These are phyloP conservation scores for Ustilago nuda DNA, from an alignment of 1,284 basidiomycete genomes.

Conservation along the genomic window DNA sequence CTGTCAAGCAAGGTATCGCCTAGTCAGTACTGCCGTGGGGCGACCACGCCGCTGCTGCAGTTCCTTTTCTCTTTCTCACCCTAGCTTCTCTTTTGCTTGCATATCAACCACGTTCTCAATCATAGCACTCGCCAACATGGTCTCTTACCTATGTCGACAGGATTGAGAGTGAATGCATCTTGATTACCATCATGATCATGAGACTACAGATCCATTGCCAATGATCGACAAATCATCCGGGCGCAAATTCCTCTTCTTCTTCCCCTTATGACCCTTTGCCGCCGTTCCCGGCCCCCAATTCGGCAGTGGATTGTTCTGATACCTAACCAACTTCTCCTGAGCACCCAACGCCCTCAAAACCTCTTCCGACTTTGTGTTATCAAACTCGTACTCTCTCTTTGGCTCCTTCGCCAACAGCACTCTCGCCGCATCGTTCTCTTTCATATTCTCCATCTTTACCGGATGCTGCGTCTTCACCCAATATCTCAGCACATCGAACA, in stretches of 20 bases:
- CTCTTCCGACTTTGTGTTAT: slow-evolving; percentile 37
- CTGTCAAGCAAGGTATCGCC: slow-evolving; percentile 81
- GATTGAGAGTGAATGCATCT: too few relatives aligned
- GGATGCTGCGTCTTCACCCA: slow-evolving; percentile 79
- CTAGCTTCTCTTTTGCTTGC: neutral
- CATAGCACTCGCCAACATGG: too few relatives aligned
- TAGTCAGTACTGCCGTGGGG: slow-evolving; percentile 86
- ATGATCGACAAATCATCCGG: slow-evolving; percentile 35
- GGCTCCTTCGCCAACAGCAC: slow-evolving; percentile 75
- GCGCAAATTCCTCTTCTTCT: slow-evolving; percentile 49
- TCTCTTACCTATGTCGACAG: too few relatives aligned
- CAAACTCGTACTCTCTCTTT: slow-evolving; percentile 42
- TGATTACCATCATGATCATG: neutral
- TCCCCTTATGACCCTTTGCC: slow-evolving; percentile 59
- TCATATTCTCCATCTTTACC: slow-evolving; percentile 78
- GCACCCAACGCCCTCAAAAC: slow-evolving; percentile 37
- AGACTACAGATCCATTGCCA: neutral
- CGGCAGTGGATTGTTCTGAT: slow-evolving; percentile 88
- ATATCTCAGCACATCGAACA: slow-evolving; percentile 85
- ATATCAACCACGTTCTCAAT: neutral
- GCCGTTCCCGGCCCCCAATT: slow-evolving; percentile 85
- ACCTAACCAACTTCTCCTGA: slow-evolving; percentile 72
- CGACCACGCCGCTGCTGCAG: slow-evolving; percentile 84
- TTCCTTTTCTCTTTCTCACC: slow-evolving; percentile 66
- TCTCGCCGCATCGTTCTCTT: slow-evolving; percentile 75